Base-by-base conservation (phyloP, 129 eudicot genomes). In the Logfia minima region DNA sequence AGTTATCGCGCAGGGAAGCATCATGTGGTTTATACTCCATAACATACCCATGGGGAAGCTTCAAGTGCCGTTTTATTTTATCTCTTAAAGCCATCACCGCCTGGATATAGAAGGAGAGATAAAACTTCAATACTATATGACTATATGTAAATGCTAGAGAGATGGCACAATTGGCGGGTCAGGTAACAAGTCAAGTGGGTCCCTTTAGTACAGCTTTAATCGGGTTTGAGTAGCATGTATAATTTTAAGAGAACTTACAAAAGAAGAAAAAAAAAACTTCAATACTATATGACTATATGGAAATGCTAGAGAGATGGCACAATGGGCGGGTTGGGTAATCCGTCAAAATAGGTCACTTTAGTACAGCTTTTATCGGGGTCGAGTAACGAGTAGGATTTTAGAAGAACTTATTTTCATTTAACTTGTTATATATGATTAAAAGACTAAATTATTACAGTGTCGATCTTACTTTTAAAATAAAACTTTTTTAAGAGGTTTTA, bases 11-110 rank as follows among this genome's bases (percentile, higher is more conserved):
- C 51, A 92, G 73, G 22, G 97, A 92, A 45, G 96, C 97, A 84
- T 94, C 97, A 60, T 94, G 98, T 24, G 97, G 92, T 63, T 91
- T 91, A 81, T 95, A 95, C 65, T 95, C 99, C 99, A 95, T 91
- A 8, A 91, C 92, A n/a, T 95, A 95, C 68, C 96, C 83, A n/a
- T 85, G 90, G 35, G 99, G 99, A 78, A 95, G 99, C 87, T 95
- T 95, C 85, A 95, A 79, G 77, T 89, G 96, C 24, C 94, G 88
- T 68, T 91, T 95, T 63, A 95, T 91, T 29, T 96, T 83, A 68
- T 95, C 99, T 80, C 97, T 89, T 62, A 95, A 75, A 5, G 89
- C 87, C 99, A 95, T 95, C 74, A 95, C 97, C 79, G 89, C 97
- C 99, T 95, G 48, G 53, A 22, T 34, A 32, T 19, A 31, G 65